Base-by-base conservation (phyloP, 768 basidiomycete species). In the Phlebiopsis flavidoalba region DNA sequence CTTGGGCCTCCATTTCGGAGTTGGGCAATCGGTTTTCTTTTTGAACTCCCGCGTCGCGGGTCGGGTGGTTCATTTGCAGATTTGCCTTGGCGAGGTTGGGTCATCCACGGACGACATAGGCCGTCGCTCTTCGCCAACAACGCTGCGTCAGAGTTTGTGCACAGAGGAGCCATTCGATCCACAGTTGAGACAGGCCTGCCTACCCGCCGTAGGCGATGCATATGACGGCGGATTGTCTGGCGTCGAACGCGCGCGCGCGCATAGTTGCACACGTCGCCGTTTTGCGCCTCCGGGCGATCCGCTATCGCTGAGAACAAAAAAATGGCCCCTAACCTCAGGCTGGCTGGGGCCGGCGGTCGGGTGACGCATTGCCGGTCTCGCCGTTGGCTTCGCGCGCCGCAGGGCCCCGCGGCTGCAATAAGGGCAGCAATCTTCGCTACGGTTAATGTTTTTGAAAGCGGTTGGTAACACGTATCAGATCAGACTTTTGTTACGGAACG, bases 381-480 rank as follows among this genome's bases (percentile, higher is more conserved):
- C 22, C 11, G 19, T 15, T 21, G 19, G 50, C 48, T 24, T 11
- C 14, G 48, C 24, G 48, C 48, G 45, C 24, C n/a, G 48, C 19
- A 31, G 11, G 51, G n/a, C 17, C 51, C 51, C 37, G 53, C 53
- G 36, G 21, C 53, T 12, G 36, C 8, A n/a, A 37, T 35, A 35
- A 10, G 22, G 24, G 51, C 8, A 17, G 31, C 35, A 43, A 24
- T 21, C 43, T 55, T 43, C 40, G 37, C 54, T n/a, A 55, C 54
- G 40, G 54, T 55, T 21, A 55, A 55, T 55, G 43, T 24, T 43
- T 31, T 22, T 40, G 54, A 19, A 45, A 1, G 40, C 54, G 37
- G n/a, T n/a, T n/a, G n/a, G 54, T 55, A 40, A 55, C 37, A 55
- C 54, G 54, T 55, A 55, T 43, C 54, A 55, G 54, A 55, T 45